Conservation (phyloP, 2,329 filamentous ascomycete species). For the Aspergillus terreus region DNA sequence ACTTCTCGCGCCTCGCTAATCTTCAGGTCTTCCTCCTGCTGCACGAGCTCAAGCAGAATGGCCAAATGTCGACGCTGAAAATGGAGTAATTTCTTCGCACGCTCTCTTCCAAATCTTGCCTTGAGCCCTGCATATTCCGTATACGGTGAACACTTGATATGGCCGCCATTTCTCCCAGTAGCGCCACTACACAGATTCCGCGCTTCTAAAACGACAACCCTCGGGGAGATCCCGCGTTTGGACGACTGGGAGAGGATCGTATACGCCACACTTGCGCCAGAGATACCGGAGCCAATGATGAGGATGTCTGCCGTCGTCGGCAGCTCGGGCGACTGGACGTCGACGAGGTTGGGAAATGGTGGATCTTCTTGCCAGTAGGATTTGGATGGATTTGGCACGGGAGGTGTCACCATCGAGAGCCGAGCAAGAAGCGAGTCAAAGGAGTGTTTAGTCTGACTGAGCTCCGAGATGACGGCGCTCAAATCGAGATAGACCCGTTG, state of each 20-base stretch:
- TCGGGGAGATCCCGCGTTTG: not conserved
- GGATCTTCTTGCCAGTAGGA: conserved; percentile 19
- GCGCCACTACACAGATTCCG: conserved; percentile 23
- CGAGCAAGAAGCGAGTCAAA: conserved; percentile 8
- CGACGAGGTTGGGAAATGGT: conserved; percentile 15
- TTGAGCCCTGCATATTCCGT: conserved; percentile 5
- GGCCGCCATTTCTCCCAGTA: conserved; percentile 26
- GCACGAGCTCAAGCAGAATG: conserved; percentile 4
- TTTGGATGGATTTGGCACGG: conserved; percentile 8
- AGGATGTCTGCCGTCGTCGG: conserved; percentile 20
- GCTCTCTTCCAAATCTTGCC: conserved; percentile 5
- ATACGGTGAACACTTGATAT: conserved; percentile 16
- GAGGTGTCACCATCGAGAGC: conserved; percentile 4
- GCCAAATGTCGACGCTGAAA: conserved; percentile 9
- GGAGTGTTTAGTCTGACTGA: not conserved
- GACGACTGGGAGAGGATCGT: conserved; percentile 17
- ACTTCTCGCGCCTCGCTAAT: conserved; percentile 9
- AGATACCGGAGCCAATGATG: conserved; percentile 18
- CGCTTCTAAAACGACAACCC: conserved; percentile 25
- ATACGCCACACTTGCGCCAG: conserved; percentile 23
- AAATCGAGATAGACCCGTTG: not conserved
- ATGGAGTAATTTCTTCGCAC: conserved; percentile 3
- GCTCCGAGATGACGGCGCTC: not conserved
- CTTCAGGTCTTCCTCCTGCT: not conserved
- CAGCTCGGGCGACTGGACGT: conserved; percentile 14